Base-by-base conservation (phyloP, 2,329 filamentous ascomycete genomes). In the Ceratocystis colombiana region DNA sequence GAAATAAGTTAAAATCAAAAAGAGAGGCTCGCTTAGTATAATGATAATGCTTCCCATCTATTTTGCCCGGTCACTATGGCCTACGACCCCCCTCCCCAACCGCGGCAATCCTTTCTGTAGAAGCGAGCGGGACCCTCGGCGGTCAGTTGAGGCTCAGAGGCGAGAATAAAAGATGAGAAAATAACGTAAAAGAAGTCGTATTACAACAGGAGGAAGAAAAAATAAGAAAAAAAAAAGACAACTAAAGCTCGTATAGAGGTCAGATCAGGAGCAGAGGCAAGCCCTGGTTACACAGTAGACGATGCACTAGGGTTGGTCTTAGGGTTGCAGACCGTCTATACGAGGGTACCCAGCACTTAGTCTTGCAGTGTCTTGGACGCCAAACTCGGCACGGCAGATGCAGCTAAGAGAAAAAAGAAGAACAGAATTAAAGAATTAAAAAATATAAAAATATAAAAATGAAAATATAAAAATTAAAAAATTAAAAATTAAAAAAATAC, bases 71-170 rank as follows among this genome's bases (percentile, higher is more conserved):
- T 41, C 37, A 12, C 10, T 41, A 15, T 41, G 37, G 37, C 10
- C 37, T 41, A 15, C 12, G 10, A 41, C 37, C 10, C 37, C 37
- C 37, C 2, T 37, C 33, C 8, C 33, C 33, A 30, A 30, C 6
- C 3, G 22, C 28, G 10, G 28, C 25, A 30, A 15, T 33, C 53
- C 25, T 28, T 12, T 17, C 10, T 57, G 10, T 17, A 3, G 7
- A 57, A 6, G 10, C 53, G 10, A 57, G 53, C 53, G 53, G 53
- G 8, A 30, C n/a, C 22, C 37, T 5, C 25, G 53, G 53, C 53
- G 22, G 53, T 57, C 25, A 57, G 53, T 17, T 57, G 53, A 57
- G 53, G 53, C 53, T 57, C 53, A 30, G 53, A 15, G 15, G 12
- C 37, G 12, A 15, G 37, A 41, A 12, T 4, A 41, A 41, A 41